Evolutionary conservation across 2,329 filamentous ascomycete genomes (phyloP), one percentile per base, ranked within the genome.

Genomic region (Phialemonium atrogriseum): DNA sequence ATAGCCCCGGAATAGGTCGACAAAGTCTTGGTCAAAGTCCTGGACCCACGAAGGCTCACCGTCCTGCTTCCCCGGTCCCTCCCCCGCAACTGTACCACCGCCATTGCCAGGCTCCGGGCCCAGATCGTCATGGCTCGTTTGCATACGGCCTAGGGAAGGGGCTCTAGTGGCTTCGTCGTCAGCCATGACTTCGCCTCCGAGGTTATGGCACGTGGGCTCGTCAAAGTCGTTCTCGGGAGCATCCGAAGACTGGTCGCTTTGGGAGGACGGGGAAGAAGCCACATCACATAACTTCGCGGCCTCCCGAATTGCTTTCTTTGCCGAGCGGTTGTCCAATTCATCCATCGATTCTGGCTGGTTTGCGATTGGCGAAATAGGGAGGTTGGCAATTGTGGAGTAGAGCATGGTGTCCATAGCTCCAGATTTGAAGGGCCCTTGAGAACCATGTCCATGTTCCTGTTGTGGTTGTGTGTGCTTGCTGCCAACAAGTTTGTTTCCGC

Each of bases 1-100:
- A 33, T 28, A 38, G 2, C 41, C 43, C 30, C 49, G 42, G 10
- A 54, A 35, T 24, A 50, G 43, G 22, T 52, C 42, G 20, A 51
- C 39, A 28, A 52, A 25, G 7, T 42, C 45, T 5, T 35, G 35
- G 14, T 50, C 41, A 21, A 48, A 43, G 2, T 38, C 32, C 5
- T 32, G 25, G 3, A 50, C 41, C 48, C 46, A 51, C 10, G 27
- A 31, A 4, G 49, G 47, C 28, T 49, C 47, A 8, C 27, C 8
- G 11, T 14, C 12, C 9, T 22, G 20, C 15, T 20, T 29, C 24
- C 24, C 14, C 12, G 19, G 4, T 7, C 7, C 14, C 10, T 17
- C 12, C 10, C 34, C 24, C 2, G 21, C 13, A 17, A 13, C 13
- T 32, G 21, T n/a, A 14, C 10, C 5, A 9, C 9, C 19, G 27